Base-by-base conservation (phyloP, 805 yeast genomes). In the Candida adriatica region DNA sequence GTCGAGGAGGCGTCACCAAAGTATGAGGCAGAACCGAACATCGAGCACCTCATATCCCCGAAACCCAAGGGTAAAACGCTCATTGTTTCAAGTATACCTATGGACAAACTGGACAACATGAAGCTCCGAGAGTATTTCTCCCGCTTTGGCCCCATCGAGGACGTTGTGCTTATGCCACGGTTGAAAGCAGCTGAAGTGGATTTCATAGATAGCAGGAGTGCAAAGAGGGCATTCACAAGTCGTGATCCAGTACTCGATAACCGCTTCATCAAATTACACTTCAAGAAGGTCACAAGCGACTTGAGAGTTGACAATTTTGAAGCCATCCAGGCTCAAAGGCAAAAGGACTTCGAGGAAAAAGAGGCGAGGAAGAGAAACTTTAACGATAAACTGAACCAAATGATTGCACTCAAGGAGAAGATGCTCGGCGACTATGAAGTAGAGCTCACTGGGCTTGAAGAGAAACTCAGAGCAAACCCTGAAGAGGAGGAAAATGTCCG, bases 231-330 rank as follows among this genome's bases (percentile, higher is more conserved):
- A 1, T 68, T 68, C 62, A 29, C 45, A 6, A 54, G 58, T 18
- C 68, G 73, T 1, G 56, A 48, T 4, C 66, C 73, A 6, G 59
- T 69, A 11, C 68, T 68, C 39, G 62, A 59, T 32, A 69, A 69
- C 53, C 59, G 75, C 31, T 67, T 68, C 38, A 60, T 69, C 39
- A 68, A 68, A 45, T 60, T 68, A 24, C 66, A 48, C 46, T 69
- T 66, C 64, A 41, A 37, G 26, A 56, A 40, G 28, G 30, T 21
- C 16, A 34, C 31, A 10, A 33, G 33, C 8, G 31, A 37, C 6
- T 39, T 62, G 17, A 64, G 66, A 33, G 24, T 61, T n/a, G 69
- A 64, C 23, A 58, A 51, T 8, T 53, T 64, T 31, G 51, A 49
- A 18, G 45, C 48, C 18, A 41, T 52, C 36, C 72, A 66, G 42